These are phyloP conservation scores for Cytospora paraplurivora DNA, from an alignment of 2,329 filamentous ascomycete genomes.

Conservation along the genomic window DNA sequence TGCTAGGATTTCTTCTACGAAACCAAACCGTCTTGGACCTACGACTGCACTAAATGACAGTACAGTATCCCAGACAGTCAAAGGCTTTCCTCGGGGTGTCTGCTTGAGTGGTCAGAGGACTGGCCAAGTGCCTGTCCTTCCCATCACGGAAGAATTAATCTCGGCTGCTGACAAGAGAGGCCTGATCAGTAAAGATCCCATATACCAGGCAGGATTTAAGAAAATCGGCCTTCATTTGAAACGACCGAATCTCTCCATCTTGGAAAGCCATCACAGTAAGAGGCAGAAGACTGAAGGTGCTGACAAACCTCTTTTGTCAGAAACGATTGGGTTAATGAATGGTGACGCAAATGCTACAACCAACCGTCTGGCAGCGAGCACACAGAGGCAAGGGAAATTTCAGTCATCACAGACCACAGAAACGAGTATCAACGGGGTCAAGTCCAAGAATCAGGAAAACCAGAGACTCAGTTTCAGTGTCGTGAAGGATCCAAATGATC, in stretches of 20 bases:
- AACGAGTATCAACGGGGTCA: constrained; percentile 37
- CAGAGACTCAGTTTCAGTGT: constrained; percentile 65
- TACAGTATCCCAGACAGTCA: constrained; percentile 21
- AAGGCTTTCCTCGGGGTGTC: constrained; percentile 41
- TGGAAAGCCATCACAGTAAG: constrained; percentile 7
- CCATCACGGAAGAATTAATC: constrained; percentile 43
- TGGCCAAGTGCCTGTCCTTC: constrained; percentile 41
- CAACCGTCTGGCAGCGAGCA: constrained; percentile 13
- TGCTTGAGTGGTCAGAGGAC: constrained; percentile 46
- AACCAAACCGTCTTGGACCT: not conserved
- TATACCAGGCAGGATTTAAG: constrained; percentile 29
- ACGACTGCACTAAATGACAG: not conserved
- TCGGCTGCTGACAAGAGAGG: constrained; percentile 45
- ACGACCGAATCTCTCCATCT: constrained; percentile 6
- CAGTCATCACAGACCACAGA: constrained; percentile 33
- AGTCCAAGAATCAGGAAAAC: constrained; percentile 42
- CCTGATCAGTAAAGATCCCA: constrained; percentile 39
- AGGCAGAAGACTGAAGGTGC: constrained; percentile 11
- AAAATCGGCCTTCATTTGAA: constrained; percentile 12
- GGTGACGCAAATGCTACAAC: not conserved
- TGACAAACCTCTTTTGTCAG: not conserved
- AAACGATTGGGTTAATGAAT: not conserved
- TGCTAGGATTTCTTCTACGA: not conserved
- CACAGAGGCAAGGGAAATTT: constrained; percentile 15
- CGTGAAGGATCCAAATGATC: constrained; percentile 74